phyloP scores from a whole-genome alignment of 768 basidiomycete genomes.

The Macrolepiota albuminosa region DNA sequence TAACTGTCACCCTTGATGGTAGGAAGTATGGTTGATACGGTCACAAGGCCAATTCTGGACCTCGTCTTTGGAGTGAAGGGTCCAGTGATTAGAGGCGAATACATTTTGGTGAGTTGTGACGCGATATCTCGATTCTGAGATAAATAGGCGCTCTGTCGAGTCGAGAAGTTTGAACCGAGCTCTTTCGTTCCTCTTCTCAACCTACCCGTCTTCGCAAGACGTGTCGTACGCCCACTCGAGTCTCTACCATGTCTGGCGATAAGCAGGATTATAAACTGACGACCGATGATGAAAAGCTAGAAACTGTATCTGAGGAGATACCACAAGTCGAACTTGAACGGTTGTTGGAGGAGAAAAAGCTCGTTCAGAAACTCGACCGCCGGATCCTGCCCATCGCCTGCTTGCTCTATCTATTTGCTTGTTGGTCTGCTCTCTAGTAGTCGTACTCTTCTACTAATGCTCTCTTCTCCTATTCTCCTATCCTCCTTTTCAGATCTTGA shows the following conservation, averaged over 20 bases:
- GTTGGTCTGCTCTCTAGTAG: conserved; percentile 34
- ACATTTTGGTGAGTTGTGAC: conserved; percentile 25
- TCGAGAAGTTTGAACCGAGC: background rate
- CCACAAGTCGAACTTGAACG: conserved; percentile 10
- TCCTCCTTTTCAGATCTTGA: conserved; percentile 48
- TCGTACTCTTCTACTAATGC: background rate
- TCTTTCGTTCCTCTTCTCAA: conserved; percentile 6
- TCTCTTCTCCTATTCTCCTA: background rate
- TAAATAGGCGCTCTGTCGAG: conserved; percentile 5
- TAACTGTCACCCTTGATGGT: conserved; percentile 1
- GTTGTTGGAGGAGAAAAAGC: conserved; percentile 20
- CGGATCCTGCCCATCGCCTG: conserved; percentile 71
- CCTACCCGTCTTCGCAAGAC: conserved; percentile 1
- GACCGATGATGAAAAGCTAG: conserved; percentile 27
- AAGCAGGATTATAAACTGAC: conserved; percentile 10
- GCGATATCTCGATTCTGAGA: conserved; percentile 7
- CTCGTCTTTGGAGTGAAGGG: conserved; percentile 16
- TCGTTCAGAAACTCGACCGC: conserved; percentile 61
- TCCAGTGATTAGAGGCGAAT: conserved; percentile 13
- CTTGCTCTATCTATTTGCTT: conserved; percentile 73
- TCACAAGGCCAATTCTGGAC: conserved; percentile 18
- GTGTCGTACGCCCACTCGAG: background rate
- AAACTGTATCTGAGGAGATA: conserved; percentile 14
- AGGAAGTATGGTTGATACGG: conserved; percentile 9
- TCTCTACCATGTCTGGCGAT: conserved; percentile 5